These are phyloP conservation scores for Lentinula boryana DNA, from an alignment of 768 basidiomycete species.

Conservation along the genomic window DNA sequence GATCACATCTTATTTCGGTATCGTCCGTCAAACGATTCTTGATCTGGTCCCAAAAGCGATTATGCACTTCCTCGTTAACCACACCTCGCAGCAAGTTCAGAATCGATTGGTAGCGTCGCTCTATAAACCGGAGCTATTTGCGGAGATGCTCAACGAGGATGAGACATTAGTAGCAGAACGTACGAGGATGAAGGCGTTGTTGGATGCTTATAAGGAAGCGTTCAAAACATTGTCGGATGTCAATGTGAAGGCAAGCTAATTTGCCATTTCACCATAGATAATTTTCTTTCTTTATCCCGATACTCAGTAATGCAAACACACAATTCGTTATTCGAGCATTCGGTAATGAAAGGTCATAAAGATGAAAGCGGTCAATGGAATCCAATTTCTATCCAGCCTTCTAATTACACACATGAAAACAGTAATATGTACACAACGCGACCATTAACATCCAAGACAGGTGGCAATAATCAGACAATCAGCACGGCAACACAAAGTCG, in stretches of 20 bases:
- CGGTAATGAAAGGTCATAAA: too few species aligned
- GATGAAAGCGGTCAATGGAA: too few species aligned
- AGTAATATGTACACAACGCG: background rate
- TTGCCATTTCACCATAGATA: background rate
- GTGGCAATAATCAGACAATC: conserved; percentile 13
- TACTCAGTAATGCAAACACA: background rate
- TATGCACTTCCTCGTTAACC: conserved; percentile 97
- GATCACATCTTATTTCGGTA: conserved; percentile 93
- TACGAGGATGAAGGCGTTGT: conserved; percentile 84
- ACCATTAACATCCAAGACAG: background rate
- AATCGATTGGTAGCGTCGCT: conserved; percentile 90
- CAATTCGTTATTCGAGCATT: too few species aligned
- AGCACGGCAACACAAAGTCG: conserved; percentile 12
- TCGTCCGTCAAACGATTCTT: conserved; percentile 94
- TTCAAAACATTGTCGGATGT: conserved; percentile 86
- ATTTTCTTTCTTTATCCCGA: background rate
- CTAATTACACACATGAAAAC: background rate
- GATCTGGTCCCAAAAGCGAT: conserved; percentile 97
- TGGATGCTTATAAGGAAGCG: conserved; percentile 95
- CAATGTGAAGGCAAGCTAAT: conserved; percentile 57
- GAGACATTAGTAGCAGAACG: conserved; percentile 93
- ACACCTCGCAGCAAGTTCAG: conserved; percentile 95
- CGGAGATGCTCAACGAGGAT: conserved; percentile 90
- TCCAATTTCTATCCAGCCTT: background rate
- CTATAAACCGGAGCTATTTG: conserved; percentile 93